Evolutionary conservation across 257 asterid genomes (phyloP).

Genomic region (Penstemon davidsonii): DNA sequence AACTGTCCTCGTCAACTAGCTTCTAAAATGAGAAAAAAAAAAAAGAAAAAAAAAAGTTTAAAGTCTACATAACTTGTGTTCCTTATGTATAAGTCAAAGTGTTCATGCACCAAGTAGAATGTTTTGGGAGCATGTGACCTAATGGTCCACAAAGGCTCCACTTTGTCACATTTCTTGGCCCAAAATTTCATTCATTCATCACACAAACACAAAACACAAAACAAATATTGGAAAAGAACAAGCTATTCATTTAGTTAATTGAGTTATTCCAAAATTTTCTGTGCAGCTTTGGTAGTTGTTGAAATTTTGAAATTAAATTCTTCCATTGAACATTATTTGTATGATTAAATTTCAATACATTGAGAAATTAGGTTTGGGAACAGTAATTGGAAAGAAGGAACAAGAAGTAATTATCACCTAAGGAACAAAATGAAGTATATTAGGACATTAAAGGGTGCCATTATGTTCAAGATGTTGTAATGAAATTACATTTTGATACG

Average conservation of each 20-base stretch:
- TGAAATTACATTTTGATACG: too few relatives aligned
- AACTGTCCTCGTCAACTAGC: too few relatives aligned
- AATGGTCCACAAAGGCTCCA: conserved; percentile 11
- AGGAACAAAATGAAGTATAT: not conserved
- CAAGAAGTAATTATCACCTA: not conserved
- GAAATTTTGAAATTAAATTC: not conserved
- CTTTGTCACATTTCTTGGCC: conserved; percentile 21
- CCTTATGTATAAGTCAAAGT: not conserved
- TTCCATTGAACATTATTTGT: too few relatives aligned
- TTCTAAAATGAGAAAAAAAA: not conserved
- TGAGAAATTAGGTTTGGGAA: not conserved
- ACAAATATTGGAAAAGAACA: too few relatives aligned
- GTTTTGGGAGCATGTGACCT: conserved; percentile 32
- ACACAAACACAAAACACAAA: too few relatives aligned
- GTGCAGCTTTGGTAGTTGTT: not conserved
- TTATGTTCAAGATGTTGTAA: too few relatives aligned
- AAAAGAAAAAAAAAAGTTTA: not conserved
- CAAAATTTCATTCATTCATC: not conserved
- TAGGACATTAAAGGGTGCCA: not conserved
- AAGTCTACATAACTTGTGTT: not conserved
- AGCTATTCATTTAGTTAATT: not conserved
- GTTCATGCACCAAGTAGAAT: conserved; percentile 27
- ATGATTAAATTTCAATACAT: too few relatives aligned
- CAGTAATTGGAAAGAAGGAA: not conserved
- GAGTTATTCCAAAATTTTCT: not conserved